These are phyloP conservation scores for Picocystis sp. DNA, from an alignment of 163 green algal genomes.

Conservation along the genomic window DNA sequence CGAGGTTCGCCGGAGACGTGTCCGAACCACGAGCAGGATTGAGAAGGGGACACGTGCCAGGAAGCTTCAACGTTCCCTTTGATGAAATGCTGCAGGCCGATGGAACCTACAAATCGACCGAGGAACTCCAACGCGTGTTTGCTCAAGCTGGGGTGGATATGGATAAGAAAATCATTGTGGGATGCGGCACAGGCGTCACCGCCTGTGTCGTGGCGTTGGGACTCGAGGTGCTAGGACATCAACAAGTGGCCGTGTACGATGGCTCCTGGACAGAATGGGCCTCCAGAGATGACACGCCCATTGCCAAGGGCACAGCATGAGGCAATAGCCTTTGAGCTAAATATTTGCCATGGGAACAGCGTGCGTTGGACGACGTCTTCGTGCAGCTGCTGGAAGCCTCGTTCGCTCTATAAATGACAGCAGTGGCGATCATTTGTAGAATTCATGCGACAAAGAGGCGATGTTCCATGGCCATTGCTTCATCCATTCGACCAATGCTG, in stretches of 20 bases:
- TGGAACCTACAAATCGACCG: neutral
- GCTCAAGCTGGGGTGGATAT: conserved; percentile 44
- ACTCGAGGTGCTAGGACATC: conserved; percentile 5
- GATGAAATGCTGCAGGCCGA: conserved; percentile 20
- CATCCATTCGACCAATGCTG: too few species aligned
- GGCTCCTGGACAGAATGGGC: conserved; percentile 93
- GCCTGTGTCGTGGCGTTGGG: conserved; percentile 77
- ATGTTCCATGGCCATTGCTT: too few species aligned
- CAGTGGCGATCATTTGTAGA: too few species aligned
- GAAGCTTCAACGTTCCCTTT: conserved; percentile 63
- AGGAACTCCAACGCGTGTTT: conserved; percentile 48
- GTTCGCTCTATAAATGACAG: too few species aligned
- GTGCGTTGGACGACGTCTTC: too few species aligned
- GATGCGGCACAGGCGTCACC: conserved; percentile 78
- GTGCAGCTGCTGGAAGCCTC: too few species aligned
- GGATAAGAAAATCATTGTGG: conserved; percentile 21
- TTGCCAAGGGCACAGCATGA: conserved; percentile 5
- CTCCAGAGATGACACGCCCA: conserved; percentile 27
- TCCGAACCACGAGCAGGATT: conserved; percentile 69
- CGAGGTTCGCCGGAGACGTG: conserved; percentile 44
- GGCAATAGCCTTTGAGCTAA: too few species aligned
- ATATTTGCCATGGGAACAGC: too few species aligned
- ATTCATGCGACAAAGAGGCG: too few species aligned
- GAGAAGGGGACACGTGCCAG: conserved; percentile 67
- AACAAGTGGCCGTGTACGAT: conserved; percentile 72